Evolutionary conservation across 257 asterid species (phyloP).

Genomic region (Coffea canephora): DNA sequence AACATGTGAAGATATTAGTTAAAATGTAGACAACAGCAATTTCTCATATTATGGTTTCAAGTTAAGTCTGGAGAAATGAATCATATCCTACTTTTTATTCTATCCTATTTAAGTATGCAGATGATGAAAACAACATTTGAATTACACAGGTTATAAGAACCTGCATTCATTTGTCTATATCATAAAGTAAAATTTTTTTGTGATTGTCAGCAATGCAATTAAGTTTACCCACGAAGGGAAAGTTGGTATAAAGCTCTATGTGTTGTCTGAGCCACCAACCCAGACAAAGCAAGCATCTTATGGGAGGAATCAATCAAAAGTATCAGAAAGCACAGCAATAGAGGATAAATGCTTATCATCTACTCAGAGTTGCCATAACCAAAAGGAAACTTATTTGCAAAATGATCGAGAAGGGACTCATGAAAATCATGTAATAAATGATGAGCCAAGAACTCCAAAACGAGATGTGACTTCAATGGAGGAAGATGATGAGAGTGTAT

Average conservation of each 20-base stretch:
- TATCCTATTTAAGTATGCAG: neutral
- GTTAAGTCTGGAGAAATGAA: neutral
- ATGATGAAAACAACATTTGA: neutral
- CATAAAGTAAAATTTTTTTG: neutral
- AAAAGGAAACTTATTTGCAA: slow-evolving; percentile 9
- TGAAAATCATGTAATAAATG: slow-evolving; percentile 17
- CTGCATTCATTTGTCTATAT: neutral
- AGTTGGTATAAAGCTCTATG: slow-evolving; percentile 75
- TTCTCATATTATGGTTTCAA: no score
- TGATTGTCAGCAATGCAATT: slow-evolving; percentile 66
- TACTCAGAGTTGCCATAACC: slow-evolving; percentile 16
- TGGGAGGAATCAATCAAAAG: slow-evolving; percentile 23
- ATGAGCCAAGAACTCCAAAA: slow-evolving; percentile 24
- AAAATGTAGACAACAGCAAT: no score
- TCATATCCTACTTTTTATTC: neutral
- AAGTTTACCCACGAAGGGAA: slow-evolving; percentile 92
- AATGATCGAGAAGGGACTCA: slow-evolving; percentile 17
- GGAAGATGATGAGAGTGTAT: slow-evolving; percentile 32
- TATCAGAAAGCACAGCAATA: slow-evolving; percentile 20
- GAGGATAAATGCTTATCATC: slow-evolving; percentile 31
- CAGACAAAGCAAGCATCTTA: slow-evolving; percentile 29
- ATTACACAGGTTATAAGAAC: neutral
- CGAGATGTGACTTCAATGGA: slow-evolving; percentile 26
- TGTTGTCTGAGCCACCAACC: slow-evolving; percentile 46
- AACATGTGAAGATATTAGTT: neutral